A percentile compares a stretch with the other conserved stretches of the same genome.
Conservation (phyloP, 2,329 filamentous ascomycete genomes). For the Talaromyces pinophilus region DNA sequence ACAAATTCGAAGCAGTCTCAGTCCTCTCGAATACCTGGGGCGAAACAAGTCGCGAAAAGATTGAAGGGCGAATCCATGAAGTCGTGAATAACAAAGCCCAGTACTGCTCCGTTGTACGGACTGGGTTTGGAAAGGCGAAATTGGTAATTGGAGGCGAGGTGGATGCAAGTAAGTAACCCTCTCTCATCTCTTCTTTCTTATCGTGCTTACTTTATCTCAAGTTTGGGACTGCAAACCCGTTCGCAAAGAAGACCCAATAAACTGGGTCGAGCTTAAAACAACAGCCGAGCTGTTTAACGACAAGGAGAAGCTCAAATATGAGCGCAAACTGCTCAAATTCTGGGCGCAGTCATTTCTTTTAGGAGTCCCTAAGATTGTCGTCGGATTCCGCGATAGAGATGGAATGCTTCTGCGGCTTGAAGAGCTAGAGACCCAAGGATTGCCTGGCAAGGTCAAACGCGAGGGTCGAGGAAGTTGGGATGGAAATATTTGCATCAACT, state of each 20-base stretch:
- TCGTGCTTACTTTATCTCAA: not conserved
- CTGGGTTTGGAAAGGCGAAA: slow-evolving; percentile 73
- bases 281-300: slow-evolving; percentile 69
- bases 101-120: slow-evolving; percentile 92
- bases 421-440: slow-evolving; percentile 75
- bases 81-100: slow-evolving; percentile 87
- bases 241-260: slow-evolving; percentile 66
- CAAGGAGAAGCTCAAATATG: slow-evolving; percentile 72
- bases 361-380: slow-evolving; percentile 85
- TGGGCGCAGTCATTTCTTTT: slow-evolving; percentile 97
- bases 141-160: slow-evolving; percentile 91
- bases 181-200: not conserved
- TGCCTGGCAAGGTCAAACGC: slow-evolving; percentile 73
- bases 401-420: slow-evolving; percentile 73
- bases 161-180: slow-evolving; percentile 67
- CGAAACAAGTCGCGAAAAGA: slow-evolving; percentile 70
- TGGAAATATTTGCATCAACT: slow-evolving; percentile 91
- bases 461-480: slow-evolving; percentile 74
- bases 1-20: slow-evolving; percentile 91
- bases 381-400: slow-evolving; percentile 76
- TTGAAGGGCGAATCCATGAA: slow-evolving; percentile 71
- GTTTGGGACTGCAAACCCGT: slow-evolving; percentile 75
- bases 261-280: slow-evolving; percentile 96
- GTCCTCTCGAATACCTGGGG: slow-evolving; percentile 75
- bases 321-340: slow-evolving; percentile 89